Evolutionary conservation across 2,329 filamentous ascomycete genomes (phyloP), one percentile per base, ranked within the genome.

Genomic region (Daldinia sp.): DNA sequence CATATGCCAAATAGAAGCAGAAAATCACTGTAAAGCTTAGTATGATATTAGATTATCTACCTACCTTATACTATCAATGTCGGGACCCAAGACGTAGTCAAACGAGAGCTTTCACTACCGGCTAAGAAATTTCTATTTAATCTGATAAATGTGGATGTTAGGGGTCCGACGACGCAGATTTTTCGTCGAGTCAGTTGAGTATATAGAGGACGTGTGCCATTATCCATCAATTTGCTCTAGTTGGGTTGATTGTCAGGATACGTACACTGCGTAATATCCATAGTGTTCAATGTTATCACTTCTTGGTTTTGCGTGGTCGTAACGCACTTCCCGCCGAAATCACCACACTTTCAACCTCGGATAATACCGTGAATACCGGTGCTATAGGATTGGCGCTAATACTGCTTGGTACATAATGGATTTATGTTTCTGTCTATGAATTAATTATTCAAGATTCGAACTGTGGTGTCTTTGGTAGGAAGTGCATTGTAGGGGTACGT

Each of bases 31-130:
- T 71, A 13, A 1, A 7, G 35, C 33, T 35, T n/a, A 20, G 20
- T 70, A 28, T 68, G 65, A 46, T 51, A 44, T 42, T 6, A 44
- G 23, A 10, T 42, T 18, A 60, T 68, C 20, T 23, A 23, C 20
- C 20, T 23, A 23, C 20, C 20, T 23, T 23, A 23, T 50, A 68
- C 65, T 35, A 68, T 48, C 26, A 51, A 63, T 9, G 37, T 41
- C 4, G 62, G 62, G 6, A 59, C 23, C 62, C 51, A 66, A 12
- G 65, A 28, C 9, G 68, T 10, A 56, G 35, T 44, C 6, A 53
- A 53, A 23, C 15, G 42, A 37, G 39, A 13, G n/a, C 33, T 30
- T 6, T 23, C 42, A 12, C 41, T 6, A 44, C 9, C n/a, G 41
- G 41, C 41, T 44, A 10, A n/a, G 6, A 15, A 15, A 6, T 3